Base-by-base conservation (phyloP, 2,329 filamentous ascomycete species). In the Diplodia intermedia region DNA sequence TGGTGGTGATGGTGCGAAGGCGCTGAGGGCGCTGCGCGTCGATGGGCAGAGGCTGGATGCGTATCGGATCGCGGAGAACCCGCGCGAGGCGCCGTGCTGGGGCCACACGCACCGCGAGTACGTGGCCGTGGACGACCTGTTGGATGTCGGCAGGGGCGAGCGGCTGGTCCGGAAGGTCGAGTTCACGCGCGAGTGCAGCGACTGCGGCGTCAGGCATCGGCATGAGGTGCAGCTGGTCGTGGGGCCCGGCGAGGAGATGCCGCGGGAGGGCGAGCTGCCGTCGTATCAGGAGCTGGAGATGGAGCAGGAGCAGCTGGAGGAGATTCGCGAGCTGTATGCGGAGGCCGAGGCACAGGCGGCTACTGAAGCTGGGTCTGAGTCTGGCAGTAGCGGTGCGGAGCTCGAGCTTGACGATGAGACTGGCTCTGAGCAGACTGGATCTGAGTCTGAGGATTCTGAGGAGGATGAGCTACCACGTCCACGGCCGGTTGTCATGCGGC, bases 211-310 rank as follows among this genome's bases (percentile, higher is more conserved):
- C 8, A 40, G 11, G 57, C 57, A 62, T n/a, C 57, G 14, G 18
- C 23, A 50, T n/a, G 38, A 50, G 12, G 40, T 62, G 8, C 57
- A 62, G 40, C 33, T 62, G 18, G 43, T 62, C 15, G 15, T 61
- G 7, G 56, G 56, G 2, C 38, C 23, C 4, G 38, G 43, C 14
- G 38, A 31, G 20, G 56, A 61, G 23, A 29, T 61, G 56, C 56
- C 56, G 31, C 4, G 23, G 23, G 23, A 18, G 26, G 38, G 38
- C 5, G 36, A 43, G 36, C 18, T 61, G 38, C 56, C 56, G 23
- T 8, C 38, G 1, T 61, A 61, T 9, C 23, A 31, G 1, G 40
- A 47, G 15, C 40, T 47, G 18, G 18, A 20, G 14, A 2, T 8
- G 38, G 9, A 14, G 20, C 20, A 31, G 14, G 12, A 26, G 50